Evolutionary conservation across 305 asterid species (phyloP), one percentile per base, ranked within the genome.

Genomic region (Fraxinus latifolia): DNA sequence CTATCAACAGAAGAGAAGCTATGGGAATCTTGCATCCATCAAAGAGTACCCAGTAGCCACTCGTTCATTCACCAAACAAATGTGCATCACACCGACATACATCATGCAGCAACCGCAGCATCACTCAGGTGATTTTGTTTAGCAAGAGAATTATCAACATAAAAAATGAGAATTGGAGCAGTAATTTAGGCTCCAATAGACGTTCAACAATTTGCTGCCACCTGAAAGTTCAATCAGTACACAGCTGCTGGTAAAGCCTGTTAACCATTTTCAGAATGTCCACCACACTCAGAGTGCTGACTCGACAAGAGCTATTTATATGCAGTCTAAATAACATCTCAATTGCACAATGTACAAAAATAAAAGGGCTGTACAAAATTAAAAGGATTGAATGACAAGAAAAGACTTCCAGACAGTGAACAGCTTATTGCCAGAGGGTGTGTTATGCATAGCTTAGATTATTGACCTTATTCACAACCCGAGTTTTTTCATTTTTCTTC

Each of bases 211-310:
- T 83, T 80, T 78, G 84, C 87, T 91, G 91, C 97, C 93, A 93
- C 98, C 98, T 95, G 98, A 91, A 93, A 95, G 94, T 93, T 95
- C 91, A 95, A 91, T 95, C 95, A 95, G 98, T 87, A 93, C 93
- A 95, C 77, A 95, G 93, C 95, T 91, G 97, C 98, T 95, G 90
- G 87, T 95, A 89, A 95, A 93, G 93, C 98, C 98, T 93, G 98
- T 88, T 92, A 81, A 89, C 79, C 91, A 88, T 85, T 88, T 79
- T 87, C 91, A 91, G 87, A 89, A 90, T 87, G 85, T 86, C 88
- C 92, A 89, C 94, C 93, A 89, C 89, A 92, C 87, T 90, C 81
- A 91, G 93, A 88, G 90, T 86, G 92, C 90, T 84, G 89, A 80
- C 83, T 79, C 32, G 62, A 82, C 21, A 76, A 76, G 75, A 77